phyloP scores from a whole-genome alignment of 139 green algal genomes.

The Micromonas pusilla region DNA sequence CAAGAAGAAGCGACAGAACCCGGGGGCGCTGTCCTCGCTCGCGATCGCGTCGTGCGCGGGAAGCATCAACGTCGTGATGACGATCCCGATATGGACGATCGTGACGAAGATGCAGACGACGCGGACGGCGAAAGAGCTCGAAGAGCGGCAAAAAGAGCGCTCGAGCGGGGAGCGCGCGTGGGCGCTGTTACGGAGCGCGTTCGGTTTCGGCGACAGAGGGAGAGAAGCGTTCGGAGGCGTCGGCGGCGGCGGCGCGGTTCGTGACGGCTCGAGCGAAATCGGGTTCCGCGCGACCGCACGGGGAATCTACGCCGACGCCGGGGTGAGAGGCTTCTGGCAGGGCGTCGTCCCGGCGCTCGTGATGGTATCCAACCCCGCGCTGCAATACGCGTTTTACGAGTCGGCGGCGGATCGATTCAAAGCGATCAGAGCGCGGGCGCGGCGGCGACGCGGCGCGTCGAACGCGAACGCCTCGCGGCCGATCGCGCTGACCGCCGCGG shows the following conservation, averaged over 20 bases:
- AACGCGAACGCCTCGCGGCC: not conserved
- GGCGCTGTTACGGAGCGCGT: not conserved
- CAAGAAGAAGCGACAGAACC: not conserved
- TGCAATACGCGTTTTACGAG: slow-evolving; percentile 83
- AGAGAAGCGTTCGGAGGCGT: not conserved
- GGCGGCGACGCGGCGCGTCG: not conserved
- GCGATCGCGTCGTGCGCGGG: slow-evolving; percentile 22
- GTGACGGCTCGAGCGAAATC: not conserved
- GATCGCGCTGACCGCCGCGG: not conserved
- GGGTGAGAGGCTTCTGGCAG: slow-evolving; percentile 68
- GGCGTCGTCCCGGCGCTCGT: slow-evolving; percentile 70
- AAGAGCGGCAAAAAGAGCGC: not conserved
- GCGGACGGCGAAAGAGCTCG: not conserved
- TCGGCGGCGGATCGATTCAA: not conserved
- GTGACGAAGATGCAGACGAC: slow-evolving; percentile 73
- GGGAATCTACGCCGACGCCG: slow-evolving; percentile 37
- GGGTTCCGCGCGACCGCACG: slow-evolving; percentile 8
- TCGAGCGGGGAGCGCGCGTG: not conserved
- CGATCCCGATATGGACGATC: slow-evolving; percentile 88
- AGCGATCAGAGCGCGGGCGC: not conserved
- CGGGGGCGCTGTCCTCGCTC: not conserved
- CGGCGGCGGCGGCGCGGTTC: not conserved
- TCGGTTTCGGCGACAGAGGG: not conserved
- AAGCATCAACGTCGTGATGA: slow-evolving; percentile 51
- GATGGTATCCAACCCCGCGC: slow-evolving; percentile 81